Evolutionary conservation across 1,284 basidiomycete species (phyloP), one percentile per base, ranked within the genome.

Genomic region (Gomphus sp.): DNA sequence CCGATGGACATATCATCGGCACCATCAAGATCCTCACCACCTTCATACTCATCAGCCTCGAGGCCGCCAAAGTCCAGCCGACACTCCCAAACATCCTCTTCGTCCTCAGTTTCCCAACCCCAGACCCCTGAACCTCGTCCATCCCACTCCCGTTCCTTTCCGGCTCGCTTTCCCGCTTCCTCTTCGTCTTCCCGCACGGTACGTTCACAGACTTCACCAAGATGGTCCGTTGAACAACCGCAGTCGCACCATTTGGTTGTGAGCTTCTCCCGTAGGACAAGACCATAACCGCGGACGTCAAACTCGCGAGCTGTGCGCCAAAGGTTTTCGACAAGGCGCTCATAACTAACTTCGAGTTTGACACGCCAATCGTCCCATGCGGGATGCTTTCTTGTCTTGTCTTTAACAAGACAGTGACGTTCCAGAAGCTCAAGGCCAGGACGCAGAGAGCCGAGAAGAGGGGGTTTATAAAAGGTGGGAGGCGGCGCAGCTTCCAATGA

Each of bases 181-280:
- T 81, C 78, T 64, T 85, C 84, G 39, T 85, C 85, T 65, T 84
- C 81, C 54, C 82, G 70, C 33, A 87, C 84, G 7, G 83, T 84
- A 61, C 76, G 75, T 70, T 87, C 85, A 63, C 85, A 87, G 12
- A 87, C 84, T 67, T 87, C 84, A 1, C 83, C 81, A 14, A 87
- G 71, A 65, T 87, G 84, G 67, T 87, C 85, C 36, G 84, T 87
- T 55, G 84, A 86, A 67, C 85, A 87, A 2, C 85, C 85, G 68
- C 85, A 87, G 61, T 86, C 83, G 65, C 85, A 87, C 85, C 85
- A 87, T 63, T 87, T 87, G 3, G 73, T 76, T 10, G 79, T 82
- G 54, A 87, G 68, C 68, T 87, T 87, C 64, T 87, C 85, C 31
- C 84, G 72, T 37, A 87, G 69, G 10, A 85, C 78, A n/a, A 75